Conservation (phyloP, 2,329 filamentous ascomycete genomes). For the Epichloe coenophiala region DNA sequence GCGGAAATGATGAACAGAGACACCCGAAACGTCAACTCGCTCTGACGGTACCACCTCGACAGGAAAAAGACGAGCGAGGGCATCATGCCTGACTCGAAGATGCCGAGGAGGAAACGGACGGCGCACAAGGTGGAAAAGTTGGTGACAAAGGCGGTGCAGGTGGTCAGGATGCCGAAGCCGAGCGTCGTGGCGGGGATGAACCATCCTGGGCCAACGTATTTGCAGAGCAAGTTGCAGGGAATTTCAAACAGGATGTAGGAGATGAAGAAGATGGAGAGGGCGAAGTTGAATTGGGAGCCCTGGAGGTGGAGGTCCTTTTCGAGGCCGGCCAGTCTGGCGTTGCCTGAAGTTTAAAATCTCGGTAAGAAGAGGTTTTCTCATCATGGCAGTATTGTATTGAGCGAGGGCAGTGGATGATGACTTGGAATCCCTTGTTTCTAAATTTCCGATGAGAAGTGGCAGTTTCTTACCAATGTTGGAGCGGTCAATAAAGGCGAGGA, state of each 20-base stretch:
- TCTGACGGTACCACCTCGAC: constrained; percentile 48
- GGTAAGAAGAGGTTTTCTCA: neutral
- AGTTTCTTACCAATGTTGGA: constrained; percentile 45
- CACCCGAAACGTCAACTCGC: constrained; percentile 48
- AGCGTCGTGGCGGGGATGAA: constrained; percentile 45
- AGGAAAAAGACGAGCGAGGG: constrained; percentile 55
- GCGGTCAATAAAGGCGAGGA: constrained; percentile 43
- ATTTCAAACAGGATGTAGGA: constrained; percentile 54
- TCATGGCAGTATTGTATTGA: neutral
- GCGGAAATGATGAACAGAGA: constrained; percentile 54
- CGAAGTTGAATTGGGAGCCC: constrained; percentile 47
- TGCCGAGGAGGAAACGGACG: constrained; percentile 45
- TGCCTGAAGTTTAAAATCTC: constrained; percentile 24
- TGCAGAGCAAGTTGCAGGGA: constrained; percentile 47
- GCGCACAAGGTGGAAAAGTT: constrained; percentile 31
- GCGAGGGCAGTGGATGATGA: neutral
- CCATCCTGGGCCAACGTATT: constrained; percentile 51
- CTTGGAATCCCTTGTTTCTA: neutral
- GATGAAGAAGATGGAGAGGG: constrained; percentile 50
- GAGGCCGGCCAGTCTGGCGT: constrained; percentile 43
- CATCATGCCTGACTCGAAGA: constrained; percentile 53
- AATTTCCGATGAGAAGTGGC: neutral
- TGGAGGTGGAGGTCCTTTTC: constrained; percentile 38
- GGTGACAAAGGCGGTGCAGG: constrained; percentile 48
- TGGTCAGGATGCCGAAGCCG: constrained; percentile 42